Evolutionary conservation across 768 basidiomycete genomes (phyloP).

Genomic region (Serendipita sp.): DNA sequence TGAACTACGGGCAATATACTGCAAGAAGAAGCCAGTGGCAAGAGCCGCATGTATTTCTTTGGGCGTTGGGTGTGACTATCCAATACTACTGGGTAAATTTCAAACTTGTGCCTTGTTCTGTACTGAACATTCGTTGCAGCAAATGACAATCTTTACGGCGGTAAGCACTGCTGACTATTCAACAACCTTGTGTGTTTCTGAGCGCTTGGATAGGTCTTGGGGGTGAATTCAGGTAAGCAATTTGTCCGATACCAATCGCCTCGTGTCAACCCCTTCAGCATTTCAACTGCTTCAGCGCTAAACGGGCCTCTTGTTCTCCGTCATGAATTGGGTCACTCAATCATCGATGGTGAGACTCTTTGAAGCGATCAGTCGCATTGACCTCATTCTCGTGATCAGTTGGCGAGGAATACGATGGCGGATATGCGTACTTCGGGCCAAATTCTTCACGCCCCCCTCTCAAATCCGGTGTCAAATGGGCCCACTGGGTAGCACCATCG

Average conservation of each 20-base stretch:
- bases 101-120: neutral
- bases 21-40: slow-evolving; percentile 49
- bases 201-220: slow-evolving; percentile 38
- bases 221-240: slow-evolving; percentile 57
- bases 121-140: slow-evolving; percentile 25
- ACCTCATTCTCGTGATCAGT: slow-evolving; percentile 22
- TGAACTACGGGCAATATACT: slow-evolving; percentile 59
- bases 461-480: slow-evolving; percentile 35
- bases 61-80: slow-evolving; percentile 53
- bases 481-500: slow-evolving; percentile 40
- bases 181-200: neutral
- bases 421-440: slow-evolving; percentile 52
- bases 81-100: slow-evolving; percentile 49
- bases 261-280: slow-evolving; percentile 25
- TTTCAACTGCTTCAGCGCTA: slow-evolving; percentile 55
- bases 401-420: slow-evolving; percentile 76
- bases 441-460: slow-evolving; percentile 30
- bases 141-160: slow-evolving; percentile 68
- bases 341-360: slow-evolving; percentile 27
- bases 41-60: slow-evolving; percentile 51
- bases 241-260: neutral
- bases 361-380: neutral
- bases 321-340: slow-evolving; percentile 68
- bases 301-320: slow-evolving; percentile 60
- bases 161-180: slow-evolving; percentile 25